These are phyloP conservation scores for Talaromyces sp. DNA, from an alignment of 2,329 filamentous ascomycete genomes.

Conservation along the genomic window DNA sequence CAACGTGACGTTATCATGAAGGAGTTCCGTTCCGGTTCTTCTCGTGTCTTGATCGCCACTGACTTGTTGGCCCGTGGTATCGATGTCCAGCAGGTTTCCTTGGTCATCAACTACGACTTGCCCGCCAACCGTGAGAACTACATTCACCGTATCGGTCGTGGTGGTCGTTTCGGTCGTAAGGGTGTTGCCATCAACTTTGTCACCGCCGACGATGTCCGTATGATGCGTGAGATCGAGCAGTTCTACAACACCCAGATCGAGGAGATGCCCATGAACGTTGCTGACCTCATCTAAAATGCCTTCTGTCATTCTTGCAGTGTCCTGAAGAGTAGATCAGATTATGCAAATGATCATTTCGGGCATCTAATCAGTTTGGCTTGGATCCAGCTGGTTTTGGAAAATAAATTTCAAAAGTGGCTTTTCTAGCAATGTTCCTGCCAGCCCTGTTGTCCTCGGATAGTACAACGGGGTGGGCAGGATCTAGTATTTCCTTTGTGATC, in stretches of 20 bases:
- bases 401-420: slow-evolving; percentile 38
- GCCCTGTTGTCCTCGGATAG: slow-evolving; percentile 21
- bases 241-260: slow-evolving; percentile 99
- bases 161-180: slow-evolving; percentile 99
- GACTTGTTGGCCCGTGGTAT: slow-evolving; percentile 98
- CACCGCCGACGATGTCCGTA: slow-evolving; percentile 96
- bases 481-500: slow-evolving; percentile 17
- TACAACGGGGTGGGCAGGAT: slow-evolving; percentile 8
- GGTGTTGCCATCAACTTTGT: slow-evolving; percentile 99
- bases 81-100: slow-evolving; percentile 98
- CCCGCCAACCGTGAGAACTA: slow-evolving; percentile 99
- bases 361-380: slow-evolving; percentile 20
- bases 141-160: slow-evolving; percentile 99
- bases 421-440: slow-evolving; percentile 33
- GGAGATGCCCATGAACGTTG: slow-evolving; percentile 98
- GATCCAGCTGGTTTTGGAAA: slow-evolving; percentile 23
- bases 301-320: slow-evolving; percentile 24
- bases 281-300: slow-evolving; percentile 50
- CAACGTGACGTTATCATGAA: slow-evolving; percentile 99
- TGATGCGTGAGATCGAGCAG: slow-evolving; percentile 99
- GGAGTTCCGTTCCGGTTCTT: slow-evolving; percentile 99
- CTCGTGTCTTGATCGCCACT: slow-evolving; percentile 96
- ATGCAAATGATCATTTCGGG: slow-evolving; percentile 15
- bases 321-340: slow-evolving; percentile 7
- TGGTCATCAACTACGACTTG: slow-evolving; percentile 99